phyloP scores from a whole-genome alignment of 371 early-diverging fungal species.

The Mucor lusitanicus region DNA sequence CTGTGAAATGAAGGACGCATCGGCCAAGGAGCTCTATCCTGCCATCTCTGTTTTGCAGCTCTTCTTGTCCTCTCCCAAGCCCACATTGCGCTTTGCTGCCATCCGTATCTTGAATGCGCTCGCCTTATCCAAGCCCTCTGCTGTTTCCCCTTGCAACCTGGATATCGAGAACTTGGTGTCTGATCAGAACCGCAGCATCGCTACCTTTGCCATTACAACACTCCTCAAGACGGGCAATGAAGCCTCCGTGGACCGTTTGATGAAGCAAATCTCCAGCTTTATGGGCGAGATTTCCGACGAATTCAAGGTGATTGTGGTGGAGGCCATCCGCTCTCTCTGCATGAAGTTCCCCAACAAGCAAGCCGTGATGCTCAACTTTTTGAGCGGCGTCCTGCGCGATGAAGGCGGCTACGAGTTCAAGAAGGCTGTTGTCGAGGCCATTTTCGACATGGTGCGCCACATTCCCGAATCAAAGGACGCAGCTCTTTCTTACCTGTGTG shows the following conservation, averaged over 20 bases:
- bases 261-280: conserved; percentile 97
- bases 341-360: conserved; percentile 98
- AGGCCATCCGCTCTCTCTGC: conserved; percentile 93
- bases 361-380: conserved; percentile 87
- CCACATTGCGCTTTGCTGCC: conserved; percentile 94
- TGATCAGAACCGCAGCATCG: conserved; percentile 95
- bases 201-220: conserved; percentile 98
- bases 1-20: conserved; percentile 84
- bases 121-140: conserved; percentile 84
- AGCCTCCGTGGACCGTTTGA: conserved; percentile 94
- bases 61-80: conserved; percentile 90
- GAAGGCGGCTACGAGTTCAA: conserved; percentile 98
- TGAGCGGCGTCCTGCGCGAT: conserved; percentile 91
- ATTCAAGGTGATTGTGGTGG: conserved; percentile 97
- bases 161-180: conserved; percentile 97
- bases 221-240: conserved; percentile 98
- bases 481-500: conserved; percentile 94
- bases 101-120: conserved; percentile 94
- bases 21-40: conserved; percentile 84
- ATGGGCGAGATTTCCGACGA: conserved; percentile 98
- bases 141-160: conserved; percentile 92
- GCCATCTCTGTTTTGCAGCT: conserved; percentile 92
- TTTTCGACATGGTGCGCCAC: conserved; percentile 92
- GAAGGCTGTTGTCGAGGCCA: conserved; percentile 94
- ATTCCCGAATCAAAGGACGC: conserved; percentile 94